Conservation (phyloP, 441 rosid genomes). For the Populus trichocarpa region DNA sequence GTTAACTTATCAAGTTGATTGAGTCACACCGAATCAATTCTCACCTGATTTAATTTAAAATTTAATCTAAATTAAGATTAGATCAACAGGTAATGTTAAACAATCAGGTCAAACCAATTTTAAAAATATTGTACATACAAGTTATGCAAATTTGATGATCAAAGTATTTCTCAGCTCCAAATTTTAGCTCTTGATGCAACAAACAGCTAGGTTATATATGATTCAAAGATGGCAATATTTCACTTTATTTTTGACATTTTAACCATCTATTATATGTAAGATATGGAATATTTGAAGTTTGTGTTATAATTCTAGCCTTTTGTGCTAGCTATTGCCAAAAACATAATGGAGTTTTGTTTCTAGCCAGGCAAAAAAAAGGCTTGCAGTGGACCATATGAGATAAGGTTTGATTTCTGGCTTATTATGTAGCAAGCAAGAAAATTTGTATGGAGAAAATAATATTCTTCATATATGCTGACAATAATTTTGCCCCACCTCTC, state of each 20-base stretch:
- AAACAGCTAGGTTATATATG: too few relatives aligned
- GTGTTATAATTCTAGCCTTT: not conserved
- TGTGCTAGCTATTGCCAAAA: not conserved
- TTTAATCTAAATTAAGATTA: too few relatives aligned
- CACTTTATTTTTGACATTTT: too few relatives aligned
- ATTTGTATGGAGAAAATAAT: not conserved
- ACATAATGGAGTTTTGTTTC: constrained; percentile 1
- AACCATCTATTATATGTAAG: not conserved
- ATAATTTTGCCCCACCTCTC: not conserved
- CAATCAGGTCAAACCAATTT: accelerated
- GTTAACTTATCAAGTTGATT: too few relatives aligned
- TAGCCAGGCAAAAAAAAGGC: not conserved
- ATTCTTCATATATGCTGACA: not conserved
- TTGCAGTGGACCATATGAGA: not conserved
- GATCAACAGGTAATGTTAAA: too few relatives aligned
- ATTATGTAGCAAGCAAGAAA: not conserved
- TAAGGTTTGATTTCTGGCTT: constrained; percentile 1
- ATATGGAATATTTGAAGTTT: too few relatives aligned
- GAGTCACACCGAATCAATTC: too few relatives aligned
- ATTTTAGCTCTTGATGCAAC: not conserved
- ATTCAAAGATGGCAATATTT: not conserved
- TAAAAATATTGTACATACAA: too few relatives aligned
- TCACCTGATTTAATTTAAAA: not conserved
- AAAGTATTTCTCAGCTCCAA: not conserved
- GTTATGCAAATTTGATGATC: too few relatives aligned